Conservation (phyloP, 495 filamentous ascomycete species). For the Peziza echinospora region DNA sequence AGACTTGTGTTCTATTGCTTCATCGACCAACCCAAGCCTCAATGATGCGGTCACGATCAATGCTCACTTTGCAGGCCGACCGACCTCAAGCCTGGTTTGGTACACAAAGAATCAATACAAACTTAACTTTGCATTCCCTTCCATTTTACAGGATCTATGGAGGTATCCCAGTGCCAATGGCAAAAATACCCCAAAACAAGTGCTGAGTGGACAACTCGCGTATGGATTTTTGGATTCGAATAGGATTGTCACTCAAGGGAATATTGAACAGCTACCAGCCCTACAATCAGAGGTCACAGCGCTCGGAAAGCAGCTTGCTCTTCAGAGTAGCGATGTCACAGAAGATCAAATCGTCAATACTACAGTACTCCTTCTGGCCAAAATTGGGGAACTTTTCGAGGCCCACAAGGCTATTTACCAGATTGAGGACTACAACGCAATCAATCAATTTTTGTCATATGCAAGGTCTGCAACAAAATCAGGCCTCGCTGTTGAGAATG, state of each 20-base stretch:
- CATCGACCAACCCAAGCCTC: neutral
- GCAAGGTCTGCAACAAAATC: neutral
- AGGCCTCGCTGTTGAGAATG: neutral
- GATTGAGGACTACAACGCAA: conserved; percentile 17
- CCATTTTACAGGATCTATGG: neutral
- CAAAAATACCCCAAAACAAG: neutral
- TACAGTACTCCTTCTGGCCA: conserved; percentile 6
- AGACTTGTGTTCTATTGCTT: conserved; percentile 1
- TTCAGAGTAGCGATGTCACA: conserved; percentile 14
- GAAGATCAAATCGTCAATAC: conserved; percentile 10
- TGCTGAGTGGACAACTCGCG: neutral
- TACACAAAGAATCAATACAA: conserved; percentile 4
- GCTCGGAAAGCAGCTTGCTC: conserved; percentile 15
- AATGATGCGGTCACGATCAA: conserved; percentile 8
- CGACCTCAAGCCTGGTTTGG: conserved; percentile 10
- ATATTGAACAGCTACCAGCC: conserved; percentile 8
- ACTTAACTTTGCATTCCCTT: neutral
- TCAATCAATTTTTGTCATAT: conserved; percentile 2
- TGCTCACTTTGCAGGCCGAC: conserved; percentile 13
- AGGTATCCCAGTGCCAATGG: neutral
- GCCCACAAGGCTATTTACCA: conserved; percentile 12
- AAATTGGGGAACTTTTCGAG: conserved; percentile 6
- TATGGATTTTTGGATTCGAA: neutral
- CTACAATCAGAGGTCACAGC: conserved; percentile 16
- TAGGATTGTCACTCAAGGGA: neutral